Evolutionary conservation across 345 rosid genomes (phyloP).

Genomic region (Murraya koenigii): DNA sequence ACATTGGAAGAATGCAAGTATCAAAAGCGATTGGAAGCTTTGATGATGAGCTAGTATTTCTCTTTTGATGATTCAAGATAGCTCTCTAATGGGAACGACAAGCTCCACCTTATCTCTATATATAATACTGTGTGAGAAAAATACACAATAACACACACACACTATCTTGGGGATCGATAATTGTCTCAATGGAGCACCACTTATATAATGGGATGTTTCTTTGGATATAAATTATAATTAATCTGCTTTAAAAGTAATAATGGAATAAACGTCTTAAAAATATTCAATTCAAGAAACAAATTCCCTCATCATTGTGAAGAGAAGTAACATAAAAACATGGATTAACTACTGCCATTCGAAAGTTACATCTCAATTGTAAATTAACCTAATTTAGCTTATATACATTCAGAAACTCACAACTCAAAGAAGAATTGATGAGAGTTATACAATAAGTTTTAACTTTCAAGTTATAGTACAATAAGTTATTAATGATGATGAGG

Average conservation of each 20-base stretch:
- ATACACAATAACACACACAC: background rate
- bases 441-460: too few species aligned
- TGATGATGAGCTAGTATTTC: background rate
- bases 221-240: background rate
- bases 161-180: background rate
- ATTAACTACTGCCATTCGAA: background rate
- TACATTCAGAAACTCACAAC: background rate
- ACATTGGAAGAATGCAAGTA: background rate
- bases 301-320: background rate
- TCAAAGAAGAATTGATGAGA: too few species aligned
- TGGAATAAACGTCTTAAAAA: background rate
- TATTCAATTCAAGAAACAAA: background rate
- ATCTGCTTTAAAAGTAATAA: background rate
- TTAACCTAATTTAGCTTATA: background rate
- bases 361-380: background rate
- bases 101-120: background rate
- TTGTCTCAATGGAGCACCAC: constrained; percentile 3
- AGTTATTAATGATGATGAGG: constrained; percentile 52
- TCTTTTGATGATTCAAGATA: background rate
- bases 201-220: background rate
- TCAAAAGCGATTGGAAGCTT: background rate
- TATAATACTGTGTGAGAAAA: background rate
- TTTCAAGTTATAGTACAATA: too few species aligned
- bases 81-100: background rate
- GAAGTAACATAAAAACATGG: background rate